Evolutionary conservation across 1,284 basidiomycete genomes (phyloP), one percentile per base, ranked within the genome.

Genomic region (Neonothopanus nambi): DNA sequence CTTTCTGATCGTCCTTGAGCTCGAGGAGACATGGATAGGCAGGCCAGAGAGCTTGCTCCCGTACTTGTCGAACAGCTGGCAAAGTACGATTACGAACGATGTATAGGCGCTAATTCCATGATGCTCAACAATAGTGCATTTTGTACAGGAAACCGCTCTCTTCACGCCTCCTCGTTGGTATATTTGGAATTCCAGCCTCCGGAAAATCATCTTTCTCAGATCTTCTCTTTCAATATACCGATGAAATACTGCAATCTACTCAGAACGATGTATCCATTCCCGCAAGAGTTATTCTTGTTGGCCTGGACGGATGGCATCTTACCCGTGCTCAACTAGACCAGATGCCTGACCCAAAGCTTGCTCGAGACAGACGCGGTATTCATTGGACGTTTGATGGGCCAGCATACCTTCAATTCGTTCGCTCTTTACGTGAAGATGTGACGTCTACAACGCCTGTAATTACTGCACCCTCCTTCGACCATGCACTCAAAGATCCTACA

Each of bases 221-320:
- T 33, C 71, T 78, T 8, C 67, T 95, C 17, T 76, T 83, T 3
- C 61, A 74, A 6, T 67, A 76, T 37, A 67, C 77, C 54, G 87
- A 87, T 60, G 48, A 60, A 5, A 54, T 73, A 48, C 70, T 78
- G 40, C 30, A 43, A 38, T 45, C 56, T 48, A 37, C 43, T 26
- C 42, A 41, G 5, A 43, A 52, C 9, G 43, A 55, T 12, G 11
- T 52, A n/a, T 45, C 44, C 28, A 42, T 44, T 53, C 37, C 51
- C 11, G 52, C 54, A 38, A 67, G 62, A 17, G 84, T 81, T 7
- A 73, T 87, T 35, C 77, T 87, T 18, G 79, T 95, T 9, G 82
- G 87, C 5, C 76, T 93, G 52, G 93, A 95, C 65, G 93, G 93
- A 12, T 95, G 92, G 91, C 92, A 95, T 67, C 67, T 86, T 55